Percentiles rank a stretch among this genome's conserved stretches.
Conservation (phyloP, 1,284 basidiomycete genomes). For the Rhizoctonia solani region DNA sequence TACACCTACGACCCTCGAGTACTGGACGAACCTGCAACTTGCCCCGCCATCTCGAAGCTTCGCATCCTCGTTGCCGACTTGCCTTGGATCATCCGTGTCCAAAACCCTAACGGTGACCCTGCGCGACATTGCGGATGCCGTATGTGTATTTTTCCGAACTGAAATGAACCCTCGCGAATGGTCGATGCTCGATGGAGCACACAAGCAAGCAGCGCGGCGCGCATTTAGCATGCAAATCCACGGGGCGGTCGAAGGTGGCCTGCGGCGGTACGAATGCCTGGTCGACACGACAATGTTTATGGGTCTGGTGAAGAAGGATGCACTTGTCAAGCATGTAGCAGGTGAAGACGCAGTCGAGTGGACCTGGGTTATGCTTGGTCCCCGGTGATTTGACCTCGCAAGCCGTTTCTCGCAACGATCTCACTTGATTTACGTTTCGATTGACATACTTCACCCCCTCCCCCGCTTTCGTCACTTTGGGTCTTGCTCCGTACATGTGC, state of each 20-base stretch:
- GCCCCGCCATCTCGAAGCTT: slow-evolving; percentile 30
- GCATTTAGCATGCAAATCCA: slow-evolving; percentile 22
- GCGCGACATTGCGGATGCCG: slow-evolving; percentile 26
- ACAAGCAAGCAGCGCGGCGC: slow-evolving; percentile 28
- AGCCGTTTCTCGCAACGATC: neutral
- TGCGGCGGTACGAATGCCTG: slow-evolving; percentile 31
- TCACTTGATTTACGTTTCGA: neutral
- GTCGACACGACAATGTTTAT: slow-evolving; percentile 34
- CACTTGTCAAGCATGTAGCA: slow-evolving; percentile 24
- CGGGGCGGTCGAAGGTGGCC: slow-evolving; percentile 16
- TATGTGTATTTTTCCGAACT: slow-evolving; percentile 26
- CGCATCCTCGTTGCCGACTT: slow-evolving; percentile 31
- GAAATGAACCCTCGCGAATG: slow-evolving; percentile 33
- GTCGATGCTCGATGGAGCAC: slow-evolving; percentile 33
- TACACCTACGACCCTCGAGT: slow-evolving; percentile 21
- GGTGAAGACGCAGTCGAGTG: slow-evolving; percentile 33
- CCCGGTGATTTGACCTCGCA: neutral
- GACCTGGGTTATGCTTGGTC: slow-evolving; percentile 35
- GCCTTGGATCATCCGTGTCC: slow-evolving; percentile 31
- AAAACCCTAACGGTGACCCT: slow-evolving; percentile 29
- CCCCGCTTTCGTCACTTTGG: neutral
- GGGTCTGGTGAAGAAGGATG: slow-evolving; percentile 30
- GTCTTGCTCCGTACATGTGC: slow-evolving; percentile 20
- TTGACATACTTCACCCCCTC: neutral
- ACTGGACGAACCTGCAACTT: slow-evolving; percentile 30